Evolutionary conservation across 352 stramenopile genomes (phyloP), one percentile per base, ranked within the genome.

Genomic region (Globisporangium ultimum): DNA sequence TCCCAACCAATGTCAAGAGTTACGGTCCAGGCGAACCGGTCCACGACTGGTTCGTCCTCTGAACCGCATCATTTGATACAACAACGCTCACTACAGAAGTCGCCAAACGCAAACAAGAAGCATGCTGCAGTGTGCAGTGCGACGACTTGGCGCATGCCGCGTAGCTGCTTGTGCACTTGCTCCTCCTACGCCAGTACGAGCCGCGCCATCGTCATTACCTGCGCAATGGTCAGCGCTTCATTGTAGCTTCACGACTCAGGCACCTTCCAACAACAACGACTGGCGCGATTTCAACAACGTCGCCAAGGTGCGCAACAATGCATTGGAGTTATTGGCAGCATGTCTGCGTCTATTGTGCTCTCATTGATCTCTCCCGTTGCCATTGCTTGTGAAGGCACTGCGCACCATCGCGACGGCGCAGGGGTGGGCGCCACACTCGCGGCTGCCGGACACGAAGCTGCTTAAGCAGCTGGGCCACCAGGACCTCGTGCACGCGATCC

Each of bases 401-500:
- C 78, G 77, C 24, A 74, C 81, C 45, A 78, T 91, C 57, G 73
- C 76, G 10, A 53, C 69, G 9, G 67, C 87, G 59, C 70, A 88
- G 17, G 66, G 65, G 24, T 66, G 80, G 41, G 61, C 59, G n/a
- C 14, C 18, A 2, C 66, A 70, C 40, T 53, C 38, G 12, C 55
- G 34, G 20, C 72, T 91, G 51, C 81, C 82, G 2, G 79, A 89
- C 56, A 92, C 82, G 0, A 88, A 88, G 57, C 18, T 83, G 40
- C 72, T 94, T 0, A 94, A 94, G 51, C 65, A 76, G 1, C 67
- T 88, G 15, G 84, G 82, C 12, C 78, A 91, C 53, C 64, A 70
- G 14, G 66, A 76, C 3, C 61, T 94, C 21, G 68, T 94, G 40
- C 62, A 83, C 34, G 80, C 84, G 9, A 91, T 94, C 60, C 84